phyloP scores from a whole-genome alignment of 1,284 basidiomycete genomes.

The Neolentinus lepideus region DNA sequence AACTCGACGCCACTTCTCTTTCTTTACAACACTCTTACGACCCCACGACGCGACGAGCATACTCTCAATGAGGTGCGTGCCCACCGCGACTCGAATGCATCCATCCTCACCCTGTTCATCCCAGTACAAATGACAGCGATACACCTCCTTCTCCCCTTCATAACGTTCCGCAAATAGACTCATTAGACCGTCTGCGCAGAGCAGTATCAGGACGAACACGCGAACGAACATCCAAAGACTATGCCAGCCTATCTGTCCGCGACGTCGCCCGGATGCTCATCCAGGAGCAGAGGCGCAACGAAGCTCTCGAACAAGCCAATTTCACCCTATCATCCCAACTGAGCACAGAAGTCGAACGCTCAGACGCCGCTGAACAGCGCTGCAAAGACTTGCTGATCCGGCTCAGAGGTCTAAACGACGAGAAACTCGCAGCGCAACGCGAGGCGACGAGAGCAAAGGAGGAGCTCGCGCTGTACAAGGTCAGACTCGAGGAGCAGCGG shows the following conservation, averaged over 20 bases:
- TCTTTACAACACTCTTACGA: no score
- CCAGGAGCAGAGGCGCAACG: slow-evolving; percentile 39
- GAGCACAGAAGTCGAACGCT: slow-evolving; percentile 34
- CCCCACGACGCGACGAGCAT: no score
- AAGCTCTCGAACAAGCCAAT: slow-evolving; percentile 35
- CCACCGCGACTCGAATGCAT: no score
- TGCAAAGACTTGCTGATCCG: slow-evolving; percentile 31
- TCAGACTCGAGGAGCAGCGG: slow-evolving; percentile 46
- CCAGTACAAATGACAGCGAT: not conserved
- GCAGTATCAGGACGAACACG: not conserved
- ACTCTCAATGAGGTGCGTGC: no score
- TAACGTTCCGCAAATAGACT: not conserved
- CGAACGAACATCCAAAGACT: not conserved
- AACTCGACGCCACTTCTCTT: no score
- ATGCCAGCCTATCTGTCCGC: slow-evolving; percentile 2
- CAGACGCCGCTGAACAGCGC: slow-evolving; percentile 32
- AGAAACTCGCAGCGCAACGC: slow-evolving; percentile 31
- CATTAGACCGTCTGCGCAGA: not conserved
- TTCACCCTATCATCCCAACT: slow-evolving; percentile 37
- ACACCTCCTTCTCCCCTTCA: not conserved
- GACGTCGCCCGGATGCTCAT: slow-evolving; percentile 39
- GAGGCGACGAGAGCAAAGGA: slow-evolving; percentile 34
- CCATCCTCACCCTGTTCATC: not conserved
- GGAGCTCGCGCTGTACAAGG: slow-evolving; percentile 42
- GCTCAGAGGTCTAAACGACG: slow-evolving; percentile 36